Evolutionary conservation across 176 grass and related monocot genomes (phyloP), one percentile per base, ranked within the genome.

Genomic region (Carex pumila): DNA sequence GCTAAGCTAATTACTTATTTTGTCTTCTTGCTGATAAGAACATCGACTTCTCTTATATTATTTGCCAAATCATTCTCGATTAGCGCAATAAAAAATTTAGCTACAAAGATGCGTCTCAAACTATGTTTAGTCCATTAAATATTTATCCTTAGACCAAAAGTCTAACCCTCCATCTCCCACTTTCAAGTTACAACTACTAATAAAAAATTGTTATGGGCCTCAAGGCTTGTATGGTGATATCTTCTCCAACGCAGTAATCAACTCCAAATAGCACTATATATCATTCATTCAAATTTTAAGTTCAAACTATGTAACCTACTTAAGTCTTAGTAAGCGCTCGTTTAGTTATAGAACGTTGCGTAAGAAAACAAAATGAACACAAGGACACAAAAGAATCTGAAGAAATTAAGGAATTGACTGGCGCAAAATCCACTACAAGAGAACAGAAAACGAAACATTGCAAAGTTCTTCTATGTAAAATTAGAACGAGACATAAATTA

Each of bases 341-440:
- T 70, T 77, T 55, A 77, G 72, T 52, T 77, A 52, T 8, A 50
- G n/a, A 73, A 72, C 9, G 6, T 49, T 45, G 39, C 14, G 32
- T 3, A 80, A 61, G n/a, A 80, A 61, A 81, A n/a, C 53, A 81
- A 81, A 81, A 81, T 73, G 18, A 73, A 2, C 29, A 36, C 62
- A 39, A 50, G 34, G 64, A 62, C 79, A 41, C 68, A 66, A 61
- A 65, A 22, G 43, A 41, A 81, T 88, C 59, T 7, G 18, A 62
- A 79, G 25, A 45, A 17, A n/a, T n/a, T n/a, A 57, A 78, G 37
- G 37, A 69, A 72, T 11, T 5, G 19, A 55, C 39, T 12, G 3
- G 11, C 18, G 68, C 52, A 31, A 72, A 43, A 13, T 45, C 66
- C 17, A 2, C 0, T 65, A 9, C 41, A 32, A 10, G 41, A 6